Base-by-base conservation (phyloP, 768 basidiomycete species). In the Auricularia sp. region DNA sequence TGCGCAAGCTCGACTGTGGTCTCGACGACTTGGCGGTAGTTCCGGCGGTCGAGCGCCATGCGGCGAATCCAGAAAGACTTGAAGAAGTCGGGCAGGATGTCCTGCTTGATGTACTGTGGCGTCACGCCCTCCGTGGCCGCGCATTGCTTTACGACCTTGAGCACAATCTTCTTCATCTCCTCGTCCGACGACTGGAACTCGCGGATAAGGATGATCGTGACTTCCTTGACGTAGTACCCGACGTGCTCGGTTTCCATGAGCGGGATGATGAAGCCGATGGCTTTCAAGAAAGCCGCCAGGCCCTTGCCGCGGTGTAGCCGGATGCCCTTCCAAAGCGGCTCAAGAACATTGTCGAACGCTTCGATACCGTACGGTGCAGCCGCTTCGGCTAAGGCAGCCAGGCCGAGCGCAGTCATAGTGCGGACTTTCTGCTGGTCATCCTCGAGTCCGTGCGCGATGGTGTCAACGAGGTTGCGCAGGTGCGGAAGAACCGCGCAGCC, bases 181-280 rank as follows among this genome's bases (percentile, higher is more conserved):
- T 99, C 97, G 74, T 99, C 97, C 8, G 96, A 96, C 5, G 95
- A 97, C 75, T 96, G 94, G 81, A 98, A 98, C 78, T 98, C 96
- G 72, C 97, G 93, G 68, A 96, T 96, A 65, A 96, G 89, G 73
- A 96, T 95, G 68, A 94, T 89, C 11, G 92, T 95, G 64, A 96
- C 94, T 79, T 98, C 96, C 77, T 96, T 96, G 61, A 95, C 98
- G 75, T 99, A 99, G 78, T 98, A 98, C 16, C 93, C 95, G 14
- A 96, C 97, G 71, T 98, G 98, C 80, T 99, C 96, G 61, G 97
- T 94, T 73, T 99, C 97, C 97, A 99, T 98, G 66, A 99, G 88
- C 2, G 97, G 97, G 63, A 99, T 98, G 74, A 99, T 99, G 78
- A 98, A 98, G 42, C 97, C 97, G 69, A 98, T 98, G 35, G 96